Base-by-base conservation (phyloP, 352 stramenopile genomes). In the Paralagenidium karlingii region DNA sequence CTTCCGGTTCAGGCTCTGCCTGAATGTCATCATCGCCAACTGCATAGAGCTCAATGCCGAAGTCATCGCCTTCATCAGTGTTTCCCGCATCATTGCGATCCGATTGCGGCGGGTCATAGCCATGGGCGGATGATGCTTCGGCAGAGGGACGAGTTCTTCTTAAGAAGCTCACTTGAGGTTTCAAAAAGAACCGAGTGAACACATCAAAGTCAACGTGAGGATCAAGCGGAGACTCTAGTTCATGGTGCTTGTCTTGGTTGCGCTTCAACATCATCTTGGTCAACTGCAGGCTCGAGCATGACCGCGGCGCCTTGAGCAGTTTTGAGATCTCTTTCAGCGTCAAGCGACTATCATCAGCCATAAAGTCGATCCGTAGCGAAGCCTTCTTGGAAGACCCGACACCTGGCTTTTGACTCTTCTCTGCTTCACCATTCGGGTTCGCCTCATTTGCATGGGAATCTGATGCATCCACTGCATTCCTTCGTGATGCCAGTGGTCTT, bases 101-200 rank as follows among this genome's bases (percentile, higher is more conserved):
- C n/a, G n/a, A n/a, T n/a, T n/a, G n/a, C n/a, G n/a, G n/a, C n/a
- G n/a, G n/a, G n/a, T n/a, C n/a, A n/a, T n/a, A n/a, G n/a, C n/a
- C n/a, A n/a, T n/a, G n/a, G n/a, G n/a, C n/a, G n/a, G n/a, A n/a
- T n/a, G n/a, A n/a, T n/a, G n/a, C n/a, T n/a, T n/a, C n/a, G n/a
- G n/a, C n/a, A n/a, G n/a, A n/a, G n/a, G n/a, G n/a, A n/a, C n/a
- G n/a, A n/a, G n/a, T n/a, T n/a, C n/a, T n/a, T n/a, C n/a, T 74
- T 42, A 86, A 86, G 24, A 79, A 73, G 3, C 63, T 63, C 10
- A 74, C 55, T 16, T 64, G 63, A n/a, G 76, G 70, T 43, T 86
- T 84, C 39, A 83, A 59, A 32, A 90, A 90, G 32, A 82, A 68
- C 12, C 66, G 64, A 50, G 83, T 84, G 37, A 85, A 90, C 20